Evolutionary conservation across 441 rosid genomes (phyloP).

Genomic region (Raphanus hybrid): DNA sequence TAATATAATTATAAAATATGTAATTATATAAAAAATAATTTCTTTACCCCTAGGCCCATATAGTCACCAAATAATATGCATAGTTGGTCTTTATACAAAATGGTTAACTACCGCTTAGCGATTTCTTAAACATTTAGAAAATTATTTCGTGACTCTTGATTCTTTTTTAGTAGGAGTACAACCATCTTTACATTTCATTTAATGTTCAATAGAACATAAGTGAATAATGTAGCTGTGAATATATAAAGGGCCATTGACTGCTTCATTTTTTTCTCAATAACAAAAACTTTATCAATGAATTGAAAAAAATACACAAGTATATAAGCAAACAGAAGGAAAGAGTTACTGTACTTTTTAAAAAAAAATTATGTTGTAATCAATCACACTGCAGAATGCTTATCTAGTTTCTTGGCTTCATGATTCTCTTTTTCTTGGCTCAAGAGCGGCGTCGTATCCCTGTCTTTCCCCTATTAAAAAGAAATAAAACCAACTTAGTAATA

Average conservation of each 20-base stretch:
- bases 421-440: slow-evolving; percentile 69
- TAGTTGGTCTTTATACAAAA: too few species aligned
- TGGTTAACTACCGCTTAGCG: too few species aligned
- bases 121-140: too few species aligned
- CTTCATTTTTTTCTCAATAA: slow-evolving; percentile 4
- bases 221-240: not conserved
- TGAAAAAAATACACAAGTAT: slow-evolving; percentile 21
- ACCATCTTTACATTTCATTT: too few species aligned
- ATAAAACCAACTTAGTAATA: not conserved
- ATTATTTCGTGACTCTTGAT: too few species aligned
- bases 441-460: slow-evolving; percentile 71
- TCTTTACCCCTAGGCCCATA: too few species aligned
- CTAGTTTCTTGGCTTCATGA: slow-evolving; percentile 66
- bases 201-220: not conserved
- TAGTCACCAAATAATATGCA: too few species aligned
- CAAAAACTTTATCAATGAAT: slow-evolving; percentile 40
- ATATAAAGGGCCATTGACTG: not conserved
- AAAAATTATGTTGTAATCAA: slow-evolving; percentile 41
- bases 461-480: slow-evolving; percentile 58
- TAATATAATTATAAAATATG: too few species aligned
- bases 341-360: not conserved
- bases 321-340: slow-evolving; percentile 10
- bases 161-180: too few species aligned
- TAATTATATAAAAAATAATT: too few species aligned
- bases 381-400: slow-evolving; percentile 74